phyloP scores from a whole-genome alignment of 345 rosid species.

The Acer negundo region DNA sequence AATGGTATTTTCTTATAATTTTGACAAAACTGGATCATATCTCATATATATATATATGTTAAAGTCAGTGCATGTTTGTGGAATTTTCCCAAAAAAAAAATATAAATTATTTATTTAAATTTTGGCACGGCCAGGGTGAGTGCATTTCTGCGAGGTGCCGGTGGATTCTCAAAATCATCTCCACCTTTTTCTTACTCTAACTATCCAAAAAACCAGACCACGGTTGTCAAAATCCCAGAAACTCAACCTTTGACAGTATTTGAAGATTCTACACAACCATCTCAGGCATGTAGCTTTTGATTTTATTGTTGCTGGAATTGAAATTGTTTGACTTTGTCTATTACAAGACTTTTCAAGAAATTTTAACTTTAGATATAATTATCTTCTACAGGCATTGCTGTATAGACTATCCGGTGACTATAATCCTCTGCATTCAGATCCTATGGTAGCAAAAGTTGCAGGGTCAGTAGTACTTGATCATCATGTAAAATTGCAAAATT shows the following conservation, averaged over 20 bases:
- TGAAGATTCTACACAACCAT: conserved; percentile 70
- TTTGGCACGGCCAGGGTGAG: conserved; percentile 16
- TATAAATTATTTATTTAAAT: too few relatives aligned
- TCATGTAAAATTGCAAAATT: conserved; percentile 3
- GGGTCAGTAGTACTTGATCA: conserved; percentile 53
- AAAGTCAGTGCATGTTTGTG: too few relatives aligned
- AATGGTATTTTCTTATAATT: too few relatives aligned
- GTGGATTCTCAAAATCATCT: conserved; percentile 84
- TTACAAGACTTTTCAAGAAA: too few relatives aligned
- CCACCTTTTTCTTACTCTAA: conserved; percentile 69
- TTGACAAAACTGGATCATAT: too few relatives aligned
- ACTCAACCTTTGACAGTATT: conserved; percentile 53
- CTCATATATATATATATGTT: too few relatives aligned
- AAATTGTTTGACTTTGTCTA: too few relatives aligned
- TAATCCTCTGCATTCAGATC: conserved; percentile 95
- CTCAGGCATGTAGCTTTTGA: conserved; percentile 65
- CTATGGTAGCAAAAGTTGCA: conserved; percentile 63
- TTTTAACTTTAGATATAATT: conserved; percentile 14
- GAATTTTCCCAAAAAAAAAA: too few relatives aligned
- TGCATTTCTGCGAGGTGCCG: conserved; percentile 72
- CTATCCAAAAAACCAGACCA: conserved; percentile 59
- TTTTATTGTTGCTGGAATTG: conserved; percentile 12
- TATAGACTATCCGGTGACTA: conserved; percentile 95
- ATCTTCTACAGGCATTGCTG: conserved; percentile 71
- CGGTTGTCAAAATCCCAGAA: conserved; percentile 67